Percentiles rank a stretch among this genome's conserved stretches.
Conservation (phyloP, 345 rosid species). For the Punica granatum region DNA sequence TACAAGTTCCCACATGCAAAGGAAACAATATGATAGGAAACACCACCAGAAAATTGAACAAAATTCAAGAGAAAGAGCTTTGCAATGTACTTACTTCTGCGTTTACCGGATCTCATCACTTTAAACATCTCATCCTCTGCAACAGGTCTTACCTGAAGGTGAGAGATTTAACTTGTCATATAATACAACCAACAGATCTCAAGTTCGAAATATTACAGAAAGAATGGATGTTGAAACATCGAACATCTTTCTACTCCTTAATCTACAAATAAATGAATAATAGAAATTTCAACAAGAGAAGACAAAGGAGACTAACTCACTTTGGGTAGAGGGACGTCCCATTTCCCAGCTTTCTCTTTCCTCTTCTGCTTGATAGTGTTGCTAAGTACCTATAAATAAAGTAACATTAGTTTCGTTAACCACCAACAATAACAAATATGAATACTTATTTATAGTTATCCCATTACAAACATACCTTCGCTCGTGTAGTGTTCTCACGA, state of each 20-base stretch:
- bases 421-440: background rate
- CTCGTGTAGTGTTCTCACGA: conserved; percentile 79
- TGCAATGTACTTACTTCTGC: conserved; percentile 48
- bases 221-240: background rate
- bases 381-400: conserved; percentile 56
- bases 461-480: conserved; percentile 37
- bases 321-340: conserved; percentile 96
- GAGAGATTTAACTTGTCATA: background rate
- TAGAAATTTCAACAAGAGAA: background rate
- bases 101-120: conserved; percentile 76
- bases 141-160: conserved; percentile 77
- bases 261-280: background rate
- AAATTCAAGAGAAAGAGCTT: background rate
- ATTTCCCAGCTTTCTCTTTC: conserved; percentile 90
- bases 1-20: no score
- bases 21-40: no score
- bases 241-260: background rate
- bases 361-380: conserved; percentile 93
- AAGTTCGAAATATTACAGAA: background rate
- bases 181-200: background rate
- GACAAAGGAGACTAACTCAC: conserved; percentile 20
- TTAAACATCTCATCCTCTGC: conserved; percentile 98
- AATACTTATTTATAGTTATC: background rate
- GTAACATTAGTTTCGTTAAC: background rate
- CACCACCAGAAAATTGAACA: no score